Base-by-base conservation (phyloP, 2,329 filamentous ascomycete species). In the Dactylonectria estremocensis region DNA sequence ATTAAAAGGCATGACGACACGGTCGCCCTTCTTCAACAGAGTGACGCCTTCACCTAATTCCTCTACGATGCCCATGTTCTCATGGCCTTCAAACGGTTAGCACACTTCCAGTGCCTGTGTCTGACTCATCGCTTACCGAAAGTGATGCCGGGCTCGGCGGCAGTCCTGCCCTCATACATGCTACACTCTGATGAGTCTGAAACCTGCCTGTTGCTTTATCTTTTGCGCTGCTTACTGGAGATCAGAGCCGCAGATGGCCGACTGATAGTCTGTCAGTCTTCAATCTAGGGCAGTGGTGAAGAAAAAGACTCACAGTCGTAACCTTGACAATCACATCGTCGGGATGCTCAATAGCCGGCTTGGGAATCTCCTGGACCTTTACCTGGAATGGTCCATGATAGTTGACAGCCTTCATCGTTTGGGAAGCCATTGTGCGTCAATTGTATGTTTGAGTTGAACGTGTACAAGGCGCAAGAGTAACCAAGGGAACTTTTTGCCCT, bases 81-180 rank as follows among this genome's bases (percentile, higher is more conserved):
- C 89, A 73, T 91, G 89, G 3, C 79, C 78, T 79, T 13, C 4
- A 7, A 1, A 8, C 1, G 10, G 20, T 73, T 1, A 69, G 61
- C 37, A 6, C 37, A 5, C 13, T 18, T 20, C 20, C 7, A 7
- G 33, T 10, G 18, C 14, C n/a, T 14, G 7, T 3, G 3, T 3
- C 1, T 7, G 14, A 22, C 20, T 45, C 13, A 11, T 14, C 18
- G 9, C 61, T 54, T 76, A 85, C 83, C 86, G 71, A 92, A 91
- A 1, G 89, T 89, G 35, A 92, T 84, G 3, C 90, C 90, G 1
- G 85, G 79, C 74, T 91, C 83, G 4, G 90, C 90, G 6, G 89
- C 89, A 0, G 89, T 92, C 59, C 90, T 80, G 2, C 90, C 90
- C 77, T 92, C 88, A 66, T 92, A 92, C 88, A 90, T 90, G 77